Evolutionary conservation across 371 early-diverging fungal genomes (phyloP).

Genomic region (Mucor indicus): DNA sequence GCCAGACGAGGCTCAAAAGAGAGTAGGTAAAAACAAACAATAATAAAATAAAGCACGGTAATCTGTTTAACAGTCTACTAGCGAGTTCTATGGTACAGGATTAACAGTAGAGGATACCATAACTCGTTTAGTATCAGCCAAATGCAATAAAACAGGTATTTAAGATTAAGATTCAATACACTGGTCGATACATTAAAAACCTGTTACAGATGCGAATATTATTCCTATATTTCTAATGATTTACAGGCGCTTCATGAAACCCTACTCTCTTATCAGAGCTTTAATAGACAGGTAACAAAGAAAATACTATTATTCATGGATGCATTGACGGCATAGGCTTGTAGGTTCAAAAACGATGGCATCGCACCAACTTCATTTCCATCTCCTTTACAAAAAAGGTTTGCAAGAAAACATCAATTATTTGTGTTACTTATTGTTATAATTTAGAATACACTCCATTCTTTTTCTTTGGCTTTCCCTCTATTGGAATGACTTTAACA

Average conservation of each 20-base stretch:
- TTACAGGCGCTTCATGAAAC: constrained; percentile 58
- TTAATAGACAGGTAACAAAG: constrained; percentile 39
- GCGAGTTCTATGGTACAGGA: no score
- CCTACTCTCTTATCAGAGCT: constrained; percentile 41
- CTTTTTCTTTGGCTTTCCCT: constrained; percentile 47
- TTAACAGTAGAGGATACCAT: constrained; percentile 39
- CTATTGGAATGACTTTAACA: constrained; percentile 55
- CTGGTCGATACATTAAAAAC: not conserved
- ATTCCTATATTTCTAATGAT: constrained; percentile 51
- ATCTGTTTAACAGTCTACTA: no score
- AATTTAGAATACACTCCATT: constrained; percentile 42
- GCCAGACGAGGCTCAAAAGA: constrained; percentile 41
- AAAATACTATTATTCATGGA: not conserved
- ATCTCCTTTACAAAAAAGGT: constrained; percentile 40
- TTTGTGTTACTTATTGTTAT: constrained; percentile 4
- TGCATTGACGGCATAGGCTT: not conserved
- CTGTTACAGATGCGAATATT: constrained; percentile 33
- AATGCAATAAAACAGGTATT: constrained; percentile 24
- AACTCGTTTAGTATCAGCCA: constrained; percentile 27
- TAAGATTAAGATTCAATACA: no score
- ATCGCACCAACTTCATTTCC: constrained; percentile 21
- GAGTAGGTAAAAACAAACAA: constrained; percentile 40
- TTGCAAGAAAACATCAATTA: constrained; percentile 11
- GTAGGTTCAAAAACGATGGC: constrained; percentile 37
- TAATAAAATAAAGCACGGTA: no score